Base-by-base conservation (phyloP, 148 eudicot genomes). In the Selenicereus undatus region DNA sequence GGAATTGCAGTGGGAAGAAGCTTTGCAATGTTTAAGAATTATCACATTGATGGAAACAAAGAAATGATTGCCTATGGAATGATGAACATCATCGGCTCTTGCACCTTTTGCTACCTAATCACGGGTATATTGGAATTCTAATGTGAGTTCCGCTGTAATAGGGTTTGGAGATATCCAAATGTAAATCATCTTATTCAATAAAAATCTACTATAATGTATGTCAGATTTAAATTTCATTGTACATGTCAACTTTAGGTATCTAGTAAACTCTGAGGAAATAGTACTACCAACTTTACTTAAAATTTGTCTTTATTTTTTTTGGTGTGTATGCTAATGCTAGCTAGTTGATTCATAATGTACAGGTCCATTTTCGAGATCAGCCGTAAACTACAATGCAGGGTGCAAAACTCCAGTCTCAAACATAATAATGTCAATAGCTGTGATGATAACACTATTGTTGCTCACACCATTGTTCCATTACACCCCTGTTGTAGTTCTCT, bases 1-100 rank as follows among this genome's bases (percentile, higher is more conserved):
- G 99, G 97, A 42, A 88, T 95, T 43, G 99, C 99, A 36, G 99
- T 94, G 9, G 99, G n/a, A n/a, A n/a, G n/a, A n/a, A n/a, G n/a
- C n/a, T n/a, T n/a, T n/a, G 92, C 99, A 18, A 93, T 93, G 97
- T 86, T 89, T 83, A 95, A 93, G 84, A 93, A 92, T 78, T 95
- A 95, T 90, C 85, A 92, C 75, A 93, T 95, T 71, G 99, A 95
- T 86, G 99, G 97, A 3, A 95, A 95, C 93, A 95, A 95, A 91
- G 99, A 95, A 82, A 93, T 95, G 99, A 88, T 95, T 83, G 99
- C 99, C 26, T 88, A 91, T 74, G 99, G 99, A 26, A 89, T 89
- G 89, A 95, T 95, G 99, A 95, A 95, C 86, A 93, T 95, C 54
- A 76, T 86, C 50, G 99, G 99, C 42, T 92, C 97, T 62, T 92